These are phyloP conservation scores for Musa schizocarpa DNA, from an alignment of 176 grass and related monocot species.

Conservation along the genomic window DNA sequence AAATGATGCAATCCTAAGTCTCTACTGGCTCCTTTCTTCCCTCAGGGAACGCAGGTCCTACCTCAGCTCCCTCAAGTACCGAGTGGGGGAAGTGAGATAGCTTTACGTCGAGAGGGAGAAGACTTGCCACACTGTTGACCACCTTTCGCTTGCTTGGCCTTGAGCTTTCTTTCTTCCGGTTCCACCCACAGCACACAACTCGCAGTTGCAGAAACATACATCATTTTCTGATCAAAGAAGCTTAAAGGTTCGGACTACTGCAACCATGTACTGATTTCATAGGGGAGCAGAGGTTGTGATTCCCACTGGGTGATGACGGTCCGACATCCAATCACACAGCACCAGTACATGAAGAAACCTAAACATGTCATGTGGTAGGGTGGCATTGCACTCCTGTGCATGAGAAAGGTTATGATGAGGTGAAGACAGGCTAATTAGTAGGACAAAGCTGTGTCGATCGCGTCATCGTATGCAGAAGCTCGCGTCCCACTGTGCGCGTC, in stretches of 20 bases:
- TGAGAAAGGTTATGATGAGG: neutral
- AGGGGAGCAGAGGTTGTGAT: too few relatives aligned
- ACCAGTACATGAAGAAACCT: too few relatives aligned
- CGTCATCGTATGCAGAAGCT: neutral
- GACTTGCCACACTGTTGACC: neutral
- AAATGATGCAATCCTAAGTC: constrained; percentile 22
- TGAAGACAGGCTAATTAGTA: neutral
- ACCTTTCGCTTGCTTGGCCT: neutral
- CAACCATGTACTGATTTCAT: too few relatives aligned
- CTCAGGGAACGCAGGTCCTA: neutral
- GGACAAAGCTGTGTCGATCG: neutral
- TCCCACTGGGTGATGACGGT: too few relatives aligned
- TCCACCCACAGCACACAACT: neutral
- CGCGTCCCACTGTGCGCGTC: neutral
- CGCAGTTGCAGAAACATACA: neutral
- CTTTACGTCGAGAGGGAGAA: neutral
- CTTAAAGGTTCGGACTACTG: too few relatives aligned
- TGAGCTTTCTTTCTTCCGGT: neutral
- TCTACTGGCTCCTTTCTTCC: neutral
- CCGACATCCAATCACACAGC: too few relatives aligned
- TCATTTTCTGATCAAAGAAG: neutral
- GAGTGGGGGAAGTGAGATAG: neutral
- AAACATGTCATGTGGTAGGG: too few relatives aligned
- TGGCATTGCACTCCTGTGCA: neutral
- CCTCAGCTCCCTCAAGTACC: neutral